phyloP scores from a whole-genome alignment of 2,329 filamentous ascomycete genomes.

The Colletotrichum caudatum region DNA sequence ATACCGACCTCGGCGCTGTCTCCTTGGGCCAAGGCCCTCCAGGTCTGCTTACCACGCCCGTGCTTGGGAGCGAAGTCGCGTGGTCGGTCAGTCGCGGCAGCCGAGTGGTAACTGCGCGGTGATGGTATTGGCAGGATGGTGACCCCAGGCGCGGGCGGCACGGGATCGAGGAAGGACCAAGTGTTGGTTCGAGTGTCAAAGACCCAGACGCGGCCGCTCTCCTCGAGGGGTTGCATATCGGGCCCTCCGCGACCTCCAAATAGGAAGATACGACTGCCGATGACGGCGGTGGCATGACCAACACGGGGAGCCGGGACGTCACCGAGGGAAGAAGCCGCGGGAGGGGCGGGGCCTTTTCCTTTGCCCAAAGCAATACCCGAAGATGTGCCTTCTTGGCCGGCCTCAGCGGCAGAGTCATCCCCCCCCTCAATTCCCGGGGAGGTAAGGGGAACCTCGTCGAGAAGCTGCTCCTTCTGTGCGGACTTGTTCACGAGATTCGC shows the following conservation, averaged over 20 bases:
- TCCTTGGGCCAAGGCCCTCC: slow-evolving; percentile 68
- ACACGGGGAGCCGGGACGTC: slow-evolving; percentile 75
- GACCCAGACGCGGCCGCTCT: slow-evolving; percentile 80
- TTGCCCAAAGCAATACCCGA: slow-evolving; percentile 49
- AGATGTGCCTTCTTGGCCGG: slow-evolving; percentile 9
- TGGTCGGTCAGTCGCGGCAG: slow-evolving; percentile 69
- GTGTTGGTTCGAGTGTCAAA: slow-evolving; percentile 73
- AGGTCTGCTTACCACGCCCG: slow-evolving; percentile 57
- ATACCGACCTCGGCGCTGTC: slow-evolving; percentile 66
- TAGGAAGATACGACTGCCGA: slow-evolving; percentile 79
- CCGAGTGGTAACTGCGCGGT: slow-evolving; percentile 78
- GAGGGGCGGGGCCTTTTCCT: slow-evolving; percentile 51
- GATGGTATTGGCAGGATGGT: slow-evolving; percentile 62
- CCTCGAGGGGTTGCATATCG: slow-evolving; percentile 78
- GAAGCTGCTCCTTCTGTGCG: slow-evolving; percentile 50
- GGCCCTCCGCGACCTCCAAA: slow-evolving; percentile 83
- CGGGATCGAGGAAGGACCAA: slow-evolving; percentile 76
- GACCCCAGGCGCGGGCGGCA: slow-evolving; percentile 56
- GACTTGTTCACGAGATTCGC: slow-evolving; percentile 42
- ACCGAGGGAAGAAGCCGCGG: slow-evolving; percentile 46
- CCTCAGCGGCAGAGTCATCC: slow-evolving; percentile 38
- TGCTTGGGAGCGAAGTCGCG: slow-evolving; percentile 57
- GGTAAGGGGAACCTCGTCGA: slow-evolving; percentile 58
- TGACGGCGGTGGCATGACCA: slow-evolving; percentile 77
- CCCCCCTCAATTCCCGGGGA: slow-evolving; percentile 46